Percentiles rank a stretch among this genome's conserved stretches.
phyloP scores from a whole-genome alignment of 108 stramenopile genomes.

The Cafeteria roenbergensis region DNA sequence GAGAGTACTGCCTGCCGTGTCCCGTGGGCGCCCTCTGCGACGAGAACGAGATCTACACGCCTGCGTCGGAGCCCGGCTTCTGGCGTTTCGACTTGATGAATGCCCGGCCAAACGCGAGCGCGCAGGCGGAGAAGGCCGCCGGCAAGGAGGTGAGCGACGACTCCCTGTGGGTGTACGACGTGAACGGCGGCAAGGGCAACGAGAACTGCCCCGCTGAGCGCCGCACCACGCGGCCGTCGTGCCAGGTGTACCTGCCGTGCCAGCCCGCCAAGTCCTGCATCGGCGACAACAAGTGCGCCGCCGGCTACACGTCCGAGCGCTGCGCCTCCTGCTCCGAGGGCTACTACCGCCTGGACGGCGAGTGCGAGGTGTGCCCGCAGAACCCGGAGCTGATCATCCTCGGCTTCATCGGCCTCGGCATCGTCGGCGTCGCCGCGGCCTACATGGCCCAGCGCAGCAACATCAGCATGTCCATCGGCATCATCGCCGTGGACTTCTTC shows the following conservation, averaged over 20 bases:
- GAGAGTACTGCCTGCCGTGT: too few relatives aligned
- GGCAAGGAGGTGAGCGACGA: too few relatives aligned
- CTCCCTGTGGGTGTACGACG: too few relatives aligned
- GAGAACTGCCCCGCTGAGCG: too few relatives aligned
- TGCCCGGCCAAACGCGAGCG: too few relatives aligned
- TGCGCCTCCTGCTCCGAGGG: slow-evolving; percentile 11
- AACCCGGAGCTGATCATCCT: slow-evolving; percentile 24
- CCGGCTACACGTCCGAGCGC: slow-evolving; percentile 8
- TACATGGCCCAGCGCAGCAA: slow-evolving; percentile 19
- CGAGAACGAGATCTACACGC: too few relatives aligned
- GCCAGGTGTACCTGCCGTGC: slow-evolving; percentile 19
- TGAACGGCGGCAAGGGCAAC: too few relatives aligned
- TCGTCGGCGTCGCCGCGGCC: slow-evolving; percentile 3
- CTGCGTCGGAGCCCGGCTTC: too few relatives aligned
- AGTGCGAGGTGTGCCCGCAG: slow-evolving; percentile 24
- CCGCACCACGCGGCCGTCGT: too few relatives aligned
- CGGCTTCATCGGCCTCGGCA: slow-evolving; percentile 4
- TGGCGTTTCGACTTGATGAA: too few relatives aligned
- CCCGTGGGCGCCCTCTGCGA: too few relatives aligned
- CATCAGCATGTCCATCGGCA: slow-evolving; percentile 19
- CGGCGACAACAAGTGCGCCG: slow-evolving; percentile 23
- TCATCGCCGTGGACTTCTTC: slow-evolving; percentile 27
- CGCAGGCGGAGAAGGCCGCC: too few relatives aligned
- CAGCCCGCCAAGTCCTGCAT: slow-evolving; percentile 13
- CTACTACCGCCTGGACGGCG: slow-evolving; percentile 16